A percentile compares a stretch with the other conserved stretches of the same genome.
phyloP scores from a whole-genome alignment of 495 filamentous ascomycete species.

The Hyaloscypha hepaticicola region DNA sequence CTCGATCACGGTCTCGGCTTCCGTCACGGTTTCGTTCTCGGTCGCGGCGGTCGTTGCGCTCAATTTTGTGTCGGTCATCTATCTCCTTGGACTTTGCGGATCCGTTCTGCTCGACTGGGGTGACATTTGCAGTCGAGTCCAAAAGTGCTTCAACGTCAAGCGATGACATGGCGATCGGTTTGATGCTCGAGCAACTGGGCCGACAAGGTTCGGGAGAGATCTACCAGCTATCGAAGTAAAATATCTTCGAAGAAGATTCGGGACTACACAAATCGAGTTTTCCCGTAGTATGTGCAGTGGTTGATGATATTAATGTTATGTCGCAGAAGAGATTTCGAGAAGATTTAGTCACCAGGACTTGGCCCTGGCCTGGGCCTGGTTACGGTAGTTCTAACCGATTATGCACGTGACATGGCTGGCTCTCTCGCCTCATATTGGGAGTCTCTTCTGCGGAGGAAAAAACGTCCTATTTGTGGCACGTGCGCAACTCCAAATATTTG shows the following conservation, averaged over 20 bases:
- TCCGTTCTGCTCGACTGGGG: constrained; percentile 50
- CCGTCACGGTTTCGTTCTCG: constrained; percentile 49
- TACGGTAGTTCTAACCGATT: too few species aligned
- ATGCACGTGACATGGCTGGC: too few species aligned
- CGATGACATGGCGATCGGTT: constrained; percentile 66
- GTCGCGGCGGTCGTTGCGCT: constrained; percentile 45
- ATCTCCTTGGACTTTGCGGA: constrained; percentile 53
- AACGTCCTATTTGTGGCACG: too few species aligned
- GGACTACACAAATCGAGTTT: too few species aligned
- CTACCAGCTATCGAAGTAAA: background rate
- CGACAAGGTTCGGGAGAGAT: background rate
- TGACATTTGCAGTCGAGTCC: constrained; percentile 75
- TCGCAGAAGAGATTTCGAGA: background rate
- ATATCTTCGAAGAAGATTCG: background rate
- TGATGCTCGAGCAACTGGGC: background rate
- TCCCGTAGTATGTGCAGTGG: too few species aligned
- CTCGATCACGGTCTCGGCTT: constrained; percentile 53
- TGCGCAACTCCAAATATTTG: too few species aligned
- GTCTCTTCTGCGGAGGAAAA: too few species aligned
- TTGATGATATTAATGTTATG: background rate
- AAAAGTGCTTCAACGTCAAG: constrained; percentile 92
- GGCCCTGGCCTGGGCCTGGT: too few species aligned
- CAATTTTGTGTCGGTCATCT: constrained; percentile 58
- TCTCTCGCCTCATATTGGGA: too few species aligned
- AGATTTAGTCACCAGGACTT: too few species aligned